phyloP scores from a whole-genome alignment of 176 grass and related monocot genomes.

The Carex myosuroides region DNA sequence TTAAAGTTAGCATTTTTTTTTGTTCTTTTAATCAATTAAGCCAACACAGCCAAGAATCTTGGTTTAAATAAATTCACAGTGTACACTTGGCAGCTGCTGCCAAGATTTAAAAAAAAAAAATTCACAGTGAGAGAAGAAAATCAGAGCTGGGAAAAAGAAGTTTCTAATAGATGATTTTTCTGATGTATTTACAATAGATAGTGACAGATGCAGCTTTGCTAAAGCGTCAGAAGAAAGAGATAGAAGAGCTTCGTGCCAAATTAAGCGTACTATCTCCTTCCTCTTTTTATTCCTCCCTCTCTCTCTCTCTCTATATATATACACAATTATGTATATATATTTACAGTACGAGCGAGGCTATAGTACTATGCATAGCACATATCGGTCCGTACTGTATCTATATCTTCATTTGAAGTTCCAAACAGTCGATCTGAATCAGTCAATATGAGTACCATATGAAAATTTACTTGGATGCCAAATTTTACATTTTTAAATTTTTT shows the following conservation, averaged over 20 bases:
- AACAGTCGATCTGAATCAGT: too few species aligned
- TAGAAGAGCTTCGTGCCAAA: conserved; percentile 86
- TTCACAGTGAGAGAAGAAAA: neutral
- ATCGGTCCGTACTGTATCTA: too few species aligned
- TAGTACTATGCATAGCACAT: too few species aligned
- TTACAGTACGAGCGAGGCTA: too few species aligned
- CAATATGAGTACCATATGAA: too few species aligned
- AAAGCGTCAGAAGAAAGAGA: conserved; percentile 86
- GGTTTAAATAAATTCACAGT: too few species aligned
- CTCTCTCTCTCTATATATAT: neutral
- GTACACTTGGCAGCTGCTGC: too few species aligned
- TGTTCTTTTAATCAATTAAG: conserved; percentile 1
- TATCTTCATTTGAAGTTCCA: too few species aligned
- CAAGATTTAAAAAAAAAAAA: neutral
- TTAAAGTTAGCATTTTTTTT: neutral
- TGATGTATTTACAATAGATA: conserved; percentile 51
- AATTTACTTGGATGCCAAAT: too few species aligned
- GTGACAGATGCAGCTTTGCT: conserved; percentile 93
- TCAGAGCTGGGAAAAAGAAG: neutral
- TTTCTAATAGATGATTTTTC: conserved; percentile 16
- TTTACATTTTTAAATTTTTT: too few species aligned
- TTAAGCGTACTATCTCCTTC: conserved; percentile 32
- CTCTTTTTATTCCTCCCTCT: neutral
- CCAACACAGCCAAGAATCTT: neutral
- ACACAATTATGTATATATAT: neutral